Evolutionary conservation across 208 protist species (phyloP).

Genomic region (Trypanosoma platydactyli): DNA sequence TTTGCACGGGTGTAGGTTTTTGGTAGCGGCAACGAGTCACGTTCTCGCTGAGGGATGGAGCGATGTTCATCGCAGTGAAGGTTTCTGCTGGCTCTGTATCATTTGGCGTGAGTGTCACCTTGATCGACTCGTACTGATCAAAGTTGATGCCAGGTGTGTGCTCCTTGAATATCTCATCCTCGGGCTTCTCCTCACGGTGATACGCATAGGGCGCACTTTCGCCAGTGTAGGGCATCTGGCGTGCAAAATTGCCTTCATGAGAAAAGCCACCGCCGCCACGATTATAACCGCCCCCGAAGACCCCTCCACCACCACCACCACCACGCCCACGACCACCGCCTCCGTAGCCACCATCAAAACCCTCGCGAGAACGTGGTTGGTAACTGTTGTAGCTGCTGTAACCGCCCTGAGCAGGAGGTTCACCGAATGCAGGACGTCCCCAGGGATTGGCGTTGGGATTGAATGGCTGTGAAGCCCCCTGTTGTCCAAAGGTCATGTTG

Average conservation of each 20-base stretch:
- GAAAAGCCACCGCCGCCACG: conserved; percentile 10
- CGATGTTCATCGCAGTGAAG: conserved; percentile 88
- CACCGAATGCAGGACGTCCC: conserved; percentile 11
- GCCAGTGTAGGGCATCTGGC: conserved; percentile 25
- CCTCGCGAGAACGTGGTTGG: conserved; percentile 27
- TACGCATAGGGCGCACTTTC: conserved; percentile 39
- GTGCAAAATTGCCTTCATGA: conserved; percentile 9
- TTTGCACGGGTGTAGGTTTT: conserved; percentile 98
- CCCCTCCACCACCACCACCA: conserved; percentile 27
- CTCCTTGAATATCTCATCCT: conserved; percentile 92
- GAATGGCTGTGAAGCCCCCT: conserved; percentile 17
- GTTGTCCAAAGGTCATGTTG: conserved; percentile 24
- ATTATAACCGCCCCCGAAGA: background rate
- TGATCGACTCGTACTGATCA: conserved; percentile 90
- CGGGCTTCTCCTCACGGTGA: conserved; percentile 84
- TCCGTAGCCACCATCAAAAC: conserved; percentile 27
- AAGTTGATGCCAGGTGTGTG: conserved; percentile 93
- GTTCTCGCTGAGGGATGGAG: conserved; percentile 91
- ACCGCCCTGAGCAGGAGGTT: conserved; percentile 9
- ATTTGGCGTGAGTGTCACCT: conserved; percentile 85
- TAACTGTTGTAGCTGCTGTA: conserved; percentile 38
- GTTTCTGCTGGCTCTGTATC: conserved; percentile 66
- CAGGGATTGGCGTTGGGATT: conserved; percentile 17
- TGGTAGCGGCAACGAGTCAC: conserved; percentile 94
- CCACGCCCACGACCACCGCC: conserved; percentile 29